phyloP scores from a whole-genome alignment of 176 grass and related monocot genomes.

The Musa schizocarpa region DNA sequence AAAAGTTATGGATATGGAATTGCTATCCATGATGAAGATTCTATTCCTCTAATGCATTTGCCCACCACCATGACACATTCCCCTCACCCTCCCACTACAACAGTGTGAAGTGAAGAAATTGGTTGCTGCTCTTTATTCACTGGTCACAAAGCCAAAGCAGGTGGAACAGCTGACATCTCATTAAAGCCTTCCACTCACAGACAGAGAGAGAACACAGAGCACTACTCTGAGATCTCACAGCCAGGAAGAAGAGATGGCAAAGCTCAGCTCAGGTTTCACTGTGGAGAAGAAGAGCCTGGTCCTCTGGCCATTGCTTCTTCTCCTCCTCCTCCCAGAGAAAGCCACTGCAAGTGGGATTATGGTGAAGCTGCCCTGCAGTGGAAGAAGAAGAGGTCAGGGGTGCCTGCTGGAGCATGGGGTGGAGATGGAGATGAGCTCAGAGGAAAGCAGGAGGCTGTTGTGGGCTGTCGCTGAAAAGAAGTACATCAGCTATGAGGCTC shows the following conservation, averaged over 20 bases:
- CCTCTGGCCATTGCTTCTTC: too few relatives aligned
- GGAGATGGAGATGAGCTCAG: constrained; percentile 50
- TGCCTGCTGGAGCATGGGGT: neutral
- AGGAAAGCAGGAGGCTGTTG: constrained; percentile 44
- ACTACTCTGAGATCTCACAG: neutral
- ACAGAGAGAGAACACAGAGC: neutral
- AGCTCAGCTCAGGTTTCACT: too few relatives aligned
- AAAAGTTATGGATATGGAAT: too few relatives aligned
- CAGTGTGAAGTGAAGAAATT: too few relatives aligned
- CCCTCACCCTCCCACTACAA: too few relatives aligned
- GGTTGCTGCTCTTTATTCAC: neutral
- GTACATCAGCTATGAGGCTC: constrained; percentile 91
- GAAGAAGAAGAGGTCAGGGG: neutral
- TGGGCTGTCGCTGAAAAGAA: constrained; percentile 26
- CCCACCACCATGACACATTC: too few relatives aligned
- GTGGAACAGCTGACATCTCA: neutral
- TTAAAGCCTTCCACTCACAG: neutral
- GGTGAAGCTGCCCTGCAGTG: neutral
- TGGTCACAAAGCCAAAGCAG: neutral
- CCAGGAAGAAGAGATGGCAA: neutral
- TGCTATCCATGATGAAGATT: too few relatives aligned
- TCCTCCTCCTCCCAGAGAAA: neutral
- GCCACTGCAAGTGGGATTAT: neutral
- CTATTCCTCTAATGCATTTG: too few relatives aligned
- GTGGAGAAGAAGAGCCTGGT: too few relatives aligned